Evolutionary conservation across 371 early-diverging fungal genomes (phyloP).

Genomic region (Funneliformis caledonium): DNA sequence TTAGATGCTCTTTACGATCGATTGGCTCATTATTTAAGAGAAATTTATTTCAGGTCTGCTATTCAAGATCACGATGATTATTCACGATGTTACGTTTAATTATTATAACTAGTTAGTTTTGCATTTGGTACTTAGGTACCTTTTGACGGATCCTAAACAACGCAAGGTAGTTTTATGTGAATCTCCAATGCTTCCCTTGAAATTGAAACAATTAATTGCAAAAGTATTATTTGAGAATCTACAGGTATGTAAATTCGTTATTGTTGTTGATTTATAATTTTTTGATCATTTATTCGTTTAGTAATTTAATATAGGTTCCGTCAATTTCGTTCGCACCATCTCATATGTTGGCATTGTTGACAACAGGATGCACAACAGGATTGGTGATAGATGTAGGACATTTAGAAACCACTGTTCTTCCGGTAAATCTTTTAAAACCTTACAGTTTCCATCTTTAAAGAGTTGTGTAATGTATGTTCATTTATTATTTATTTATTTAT

Average conservation of each 20-base stretch:
- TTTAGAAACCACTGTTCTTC: constrained; percentile 75
- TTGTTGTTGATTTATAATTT: background rate
- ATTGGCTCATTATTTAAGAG: constrained; percentile 36
- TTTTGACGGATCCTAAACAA: constrained; percentile 84
- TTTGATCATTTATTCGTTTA: background rate
- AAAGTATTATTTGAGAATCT: constrained; percentile 78
- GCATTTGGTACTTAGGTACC: constrained; percentile 49
- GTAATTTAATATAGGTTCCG: constrained; percentile 59
- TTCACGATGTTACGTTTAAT: background rate
- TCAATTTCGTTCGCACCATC: constrained; percentile 83
- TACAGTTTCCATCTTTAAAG: constrained; percentile 8
- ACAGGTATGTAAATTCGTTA: constrained; percentile 55
- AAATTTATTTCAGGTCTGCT: constrained; percentile 39
- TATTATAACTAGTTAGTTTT: background rate
- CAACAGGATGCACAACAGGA: constrained; percentile 79
- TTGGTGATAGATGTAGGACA: constrained; percentile 86
- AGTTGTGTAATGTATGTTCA: background rate
- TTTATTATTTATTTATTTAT: background rate
- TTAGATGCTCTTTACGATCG: constrained; percentile 36
- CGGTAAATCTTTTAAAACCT: constrained; percentile 61
- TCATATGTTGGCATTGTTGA: constrained; percentile 76
- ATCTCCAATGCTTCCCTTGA: constrained; percentile 72
- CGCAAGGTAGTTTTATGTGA: constrained; percentile 89
- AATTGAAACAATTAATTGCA: constrained; percentile 74
- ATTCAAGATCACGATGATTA: background rate